phyloP scores from a whole-genome alignment of 768 basidiomycete genomes.

The Strobilomyces echinocephalus region DNA sequence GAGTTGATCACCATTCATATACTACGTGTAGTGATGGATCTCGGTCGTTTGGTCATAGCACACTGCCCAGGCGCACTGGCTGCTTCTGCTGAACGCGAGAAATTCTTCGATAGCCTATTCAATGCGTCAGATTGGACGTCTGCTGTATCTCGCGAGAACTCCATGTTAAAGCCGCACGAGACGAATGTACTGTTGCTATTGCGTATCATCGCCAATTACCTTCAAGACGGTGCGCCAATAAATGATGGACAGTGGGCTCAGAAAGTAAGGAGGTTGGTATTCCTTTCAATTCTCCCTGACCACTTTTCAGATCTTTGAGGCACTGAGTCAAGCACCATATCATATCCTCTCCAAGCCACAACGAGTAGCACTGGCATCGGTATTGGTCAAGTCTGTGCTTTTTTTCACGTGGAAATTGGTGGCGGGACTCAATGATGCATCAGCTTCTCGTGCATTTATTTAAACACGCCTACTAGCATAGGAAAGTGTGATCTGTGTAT shows the following conservation, averaged over 20 bases:
- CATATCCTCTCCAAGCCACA: conserved; percentile 60
- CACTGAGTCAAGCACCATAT: conserved; percentile 48
- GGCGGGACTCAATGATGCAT: conserved; percentile 1
- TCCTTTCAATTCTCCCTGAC: conserved; percentile 3
- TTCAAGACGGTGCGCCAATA: conserved; percentile 50
- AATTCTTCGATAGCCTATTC: conserved; percentile 60
- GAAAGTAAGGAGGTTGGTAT: conserved; percentile 35
- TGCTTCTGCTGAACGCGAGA: conserved; percentile 38
- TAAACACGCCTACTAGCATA: conserved; percentile 40
- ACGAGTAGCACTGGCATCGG: conserved; percentile 72
- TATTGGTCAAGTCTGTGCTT: conserved; percentile 78
- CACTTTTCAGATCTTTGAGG: conserved; percentile 50
- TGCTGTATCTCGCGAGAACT: conserved; percentile 43
- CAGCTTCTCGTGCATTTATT: conserved; percentile 61
- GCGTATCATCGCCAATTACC: conserved; percentile 74
- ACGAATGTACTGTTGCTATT: conserved; percentile 81
- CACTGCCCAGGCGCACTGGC: conserved; percentile 54
- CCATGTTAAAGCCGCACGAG: conserved; percentile 67
- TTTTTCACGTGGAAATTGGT: not conserved
- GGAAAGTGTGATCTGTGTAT: conserved; percentile 41
- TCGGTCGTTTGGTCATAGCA: conserved; percentile 70
- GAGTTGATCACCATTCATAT: not conserved
- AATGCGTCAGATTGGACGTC: conserved; percentile 60
- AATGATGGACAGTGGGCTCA: conserved; percentile 47
- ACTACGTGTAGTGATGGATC: conserved; percentile 65